phyloP scores from a whole-genome alignment of 257 asterid genomes.

The Solanum sejunctum region DNA sequence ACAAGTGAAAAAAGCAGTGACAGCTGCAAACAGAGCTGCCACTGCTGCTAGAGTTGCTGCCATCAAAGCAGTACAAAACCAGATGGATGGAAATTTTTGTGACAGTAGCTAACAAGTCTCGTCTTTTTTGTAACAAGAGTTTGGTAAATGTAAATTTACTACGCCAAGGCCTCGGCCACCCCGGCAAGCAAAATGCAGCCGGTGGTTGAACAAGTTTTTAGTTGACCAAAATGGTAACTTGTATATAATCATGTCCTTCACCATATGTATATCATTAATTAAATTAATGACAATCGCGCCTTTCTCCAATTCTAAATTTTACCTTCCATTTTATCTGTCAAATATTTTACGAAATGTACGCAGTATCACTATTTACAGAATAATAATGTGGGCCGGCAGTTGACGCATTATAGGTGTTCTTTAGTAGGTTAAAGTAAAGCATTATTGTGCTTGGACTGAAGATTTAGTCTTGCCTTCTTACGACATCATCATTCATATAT shows the following conservation, averaged over 20 bases:
- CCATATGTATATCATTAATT: conserved; percentile 8
- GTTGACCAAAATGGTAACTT: conserved; percentile 18
- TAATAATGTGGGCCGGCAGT: neutral
- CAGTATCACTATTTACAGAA: neutral
- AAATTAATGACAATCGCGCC: neutral
- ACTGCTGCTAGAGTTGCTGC: conserved; percentile 60
- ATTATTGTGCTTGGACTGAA: neutral
- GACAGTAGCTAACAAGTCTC: conserved; percentile 7
- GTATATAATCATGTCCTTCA: conserved; percentile 23
- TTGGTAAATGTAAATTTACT: conserved; percentile 15
- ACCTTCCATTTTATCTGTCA: neutral
- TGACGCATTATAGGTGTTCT: neutral
- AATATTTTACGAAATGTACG: neutral
- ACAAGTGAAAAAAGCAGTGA: conserved; percentile 61
- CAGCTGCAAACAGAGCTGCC: conserved; percentile 57
- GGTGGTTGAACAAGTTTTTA: conserved; percentile 30
- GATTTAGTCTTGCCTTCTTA: neutral
- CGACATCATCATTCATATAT: neutral
- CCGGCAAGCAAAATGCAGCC: conserved; percentile 22
- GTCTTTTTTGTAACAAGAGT: neutral
- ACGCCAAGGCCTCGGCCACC: conserved; percentile 9
- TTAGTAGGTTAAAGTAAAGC: neutral
- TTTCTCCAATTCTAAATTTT: no score
- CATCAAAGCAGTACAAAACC: conserved; percentile 40
- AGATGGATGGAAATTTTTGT: conserved; percentile 35